These are phyloP conservation scores for Erigeron canadensis DNA, from an alignment of 129 eudicot genomes.

Conservation along the genomic window DNA sequence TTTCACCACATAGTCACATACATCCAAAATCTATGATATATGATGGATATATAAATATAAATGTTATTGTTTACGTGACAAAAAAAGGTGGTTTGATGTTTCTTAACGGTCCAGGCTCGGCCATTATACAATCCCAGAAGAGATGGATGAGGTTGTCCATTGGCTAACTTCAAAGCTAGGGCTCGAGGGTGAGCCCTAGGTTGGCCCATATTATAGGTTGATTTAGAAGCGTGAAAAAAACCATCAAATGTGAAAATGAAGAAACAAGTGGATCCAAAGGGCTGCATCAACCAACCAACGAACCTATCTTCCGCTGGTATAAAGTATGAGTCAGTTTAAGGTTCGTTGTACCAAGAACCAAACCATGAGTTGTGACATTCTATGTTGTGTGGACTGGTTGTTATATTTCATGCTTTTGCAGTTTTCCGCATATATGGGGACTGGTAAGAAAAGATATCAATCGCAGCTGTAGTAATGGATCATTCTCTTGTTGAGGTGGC, in stretches of 20 bases:
- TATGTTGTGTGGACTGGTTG: conserved; percentile 5
- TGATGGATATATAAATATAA: neutral
- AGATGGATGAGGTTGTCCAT: conserved; percentile 60
- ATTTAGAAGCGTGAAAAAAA: neutral
- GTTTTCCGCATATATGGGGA: neutral
- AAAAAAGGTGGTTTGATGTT: conserved; percentile 1
- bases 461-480: neutral
- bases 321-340: neutral
- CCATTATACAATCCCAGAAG: conserved; percentile 73
- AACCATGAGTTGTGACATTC: neutral
- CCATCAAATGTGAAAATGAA: neutral
- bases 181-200: conserved; percentile 38
- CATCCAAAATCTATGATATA: too few relatives aligned
- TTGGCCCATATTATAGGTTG: neutral
- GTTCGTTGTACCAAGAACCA: conserved; percentile 9
- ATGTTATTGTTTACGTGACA: neutral
- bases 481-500: neutral
- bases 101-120: conserved; percentile 52
- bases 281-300: conserved; percentile 7
- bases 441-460: neutral
- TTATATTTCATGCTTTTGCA: conserved; percentile 5
- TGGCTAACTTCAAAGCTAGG: conserved; percentile 75
- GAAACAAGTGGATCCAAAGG: neutral
- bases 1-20: neutral
- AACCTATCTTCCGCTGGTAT: conserved; percentile 13